Evolutionary conservation across 768 basidiomycete genomes (phyloP).

Genomic region (Pisolithus tinctorius): DNA sequence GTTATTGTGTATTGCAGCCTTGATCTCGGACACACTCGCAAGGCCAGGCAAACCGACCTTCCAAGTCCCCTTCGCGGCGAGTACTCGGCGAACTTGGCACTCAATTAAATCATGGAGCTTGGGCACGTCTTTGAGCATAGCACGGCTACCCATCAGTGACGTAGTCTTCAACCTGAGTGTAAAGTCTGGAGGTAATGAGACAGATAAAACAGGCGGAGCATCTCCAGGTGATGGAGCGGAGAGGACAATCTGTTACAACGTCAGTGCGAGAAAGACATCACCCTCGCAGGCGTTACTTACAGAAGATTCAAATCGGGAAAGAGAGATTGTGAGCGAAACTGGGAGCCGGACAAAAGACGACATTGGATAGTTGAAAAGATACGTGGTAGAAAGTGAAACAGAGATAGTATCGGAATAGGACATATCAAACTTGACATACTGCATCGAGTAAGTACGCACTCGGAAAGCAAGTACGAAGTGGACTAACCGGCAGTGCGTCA

Average conservation of each 20-base stretch:
- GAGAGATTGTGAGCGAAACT: slow-evolving; percentile 71
- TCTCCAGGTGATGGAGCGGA: slow-evolving; percentile 52
- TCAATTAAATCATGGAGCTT: slow-evolving; percentile 94
- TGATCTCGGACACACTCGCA: slow-evolving; percentile 24
- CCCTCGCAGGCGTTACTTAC: slow-evolving; percentile 32
- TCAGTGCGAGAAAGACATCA: slow-evolving; percentile 1
- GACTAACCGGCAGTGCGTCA: slow-evolving; percentile 25
- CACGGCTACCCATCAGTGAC: slow-evolving; percentile 90
- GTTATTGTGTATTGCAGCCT: slow-evolving; percentile 27
- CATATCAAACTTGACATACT: slow-evolving; percentile 82
- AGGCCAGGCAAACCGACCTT: slow-evolving; percentile 64
- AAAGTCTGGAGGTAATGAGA: slow-evolving; percentile 82
- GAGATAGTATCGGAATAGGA: slow-evolving; percentile 80
- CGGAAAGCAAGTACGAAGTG: not conserved
- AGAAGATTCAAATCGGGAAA: slow-evolving; percentile 65
- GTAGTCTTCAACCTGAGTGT: slow-evolving; percentile 80
- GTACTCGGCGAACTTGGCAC: slow-evolving; percentile 66
- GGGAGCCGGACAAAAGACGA: slow-evolving; percentile 77
- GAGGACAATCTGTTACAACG: slow-evolving; percentile 45
- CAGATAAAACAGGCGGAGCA: slow-evolving; percentile 51
- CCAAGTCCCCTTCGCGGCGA: slow-evolving; percentile 58
- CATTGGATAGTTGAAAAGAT: slow-evolving; percentile 81
- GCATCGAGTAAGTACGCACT: slow-evolving; percentile 12
- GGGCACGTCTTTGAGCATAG: slow-evolving; percentile 96
- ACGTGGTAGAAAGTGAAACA: slow-evolving; percentile 76